A percentile compares a stretch with the other conserved stretches of the same genome.
Evolutionary conservation across 2,329 filamentous ascomycete genomes (phyloP).

Genomic region (Nemania sp.): DNA sequence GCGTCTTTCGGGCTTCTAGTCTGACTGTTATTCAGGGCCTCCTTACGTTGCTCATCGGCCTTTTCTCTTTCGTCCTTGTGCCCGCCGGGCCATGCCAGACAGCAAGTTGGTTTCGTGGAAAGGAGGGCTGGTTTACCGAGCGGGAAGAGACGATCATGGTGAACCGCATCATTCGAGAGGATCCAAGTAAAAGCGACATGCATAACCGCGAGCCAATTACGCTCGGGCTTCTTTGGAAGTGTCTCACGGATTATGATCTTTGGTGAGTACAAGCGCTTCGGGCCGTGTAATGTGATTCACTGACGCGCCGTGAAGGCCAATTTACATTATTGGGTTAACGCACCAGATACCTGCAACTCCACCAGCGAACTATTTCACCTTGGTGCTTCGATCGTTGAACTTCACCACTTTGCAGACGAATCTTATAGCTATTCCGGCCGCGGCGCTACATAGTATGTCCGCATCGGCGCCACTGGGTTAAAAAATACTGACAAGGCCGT

Average conservation of each 20-base stretch:
- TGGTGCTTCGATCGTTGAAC: slow-evolving; percentile 62
- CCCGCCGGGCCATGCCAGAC: slow-evolving; percentile 60
- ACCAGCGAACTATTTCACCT: slow-evolving; percentile 61
- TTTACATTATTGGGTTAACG: slow-evolving; percentile 56
- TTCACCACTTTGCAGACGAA: slow-evolving; percentile 67
- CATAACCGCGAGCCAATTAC: slow-evolving; percentile 66
- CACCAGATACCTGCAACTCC: slow-evolving; percentile 62
- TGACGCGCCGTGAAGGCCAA: slow-evolving; percentile 55
- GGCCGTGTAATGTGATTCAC: slow-evolving; percentile 44
- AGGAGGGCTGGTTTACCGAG: slow-evolving; percentile 64
- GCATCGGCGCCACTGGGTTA: no score
- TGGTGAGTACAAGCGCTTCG: slow-evolving; percentile 57
- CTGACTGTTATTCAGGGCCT: slow-evolving; percentile 38
- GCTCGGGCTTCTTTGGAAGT: slow-evolving; percentile 58
- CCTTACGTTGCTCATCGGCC: slow-evolving; percentile 54
- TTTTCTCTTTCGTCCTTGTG: slow-evolving; percentile 64
- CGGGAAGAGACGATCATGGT: slow-evolving; percentile 66
- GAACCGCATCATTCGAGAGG: slow-evolving; percentile 66
- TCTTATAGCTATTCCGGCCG: slow-evolving; percentile 62
- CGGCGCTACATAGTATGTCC: slow-evolving; percentile 50
- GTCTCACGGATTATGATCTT: slow-evolving; percentile 65
- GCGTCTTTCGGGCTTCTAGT: not conserved
- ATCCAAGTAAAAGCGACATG: slow-evolving; percentile 67
- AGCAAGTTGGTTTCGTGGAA: slow-evolving; percentile 60
- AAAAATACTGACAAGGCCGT: slow-evolving; percentile 14